Base-by-base conservation (phyloP, 2,329 filamentous ascomycete species). In the Neofusicoccum sp. region DNA sequence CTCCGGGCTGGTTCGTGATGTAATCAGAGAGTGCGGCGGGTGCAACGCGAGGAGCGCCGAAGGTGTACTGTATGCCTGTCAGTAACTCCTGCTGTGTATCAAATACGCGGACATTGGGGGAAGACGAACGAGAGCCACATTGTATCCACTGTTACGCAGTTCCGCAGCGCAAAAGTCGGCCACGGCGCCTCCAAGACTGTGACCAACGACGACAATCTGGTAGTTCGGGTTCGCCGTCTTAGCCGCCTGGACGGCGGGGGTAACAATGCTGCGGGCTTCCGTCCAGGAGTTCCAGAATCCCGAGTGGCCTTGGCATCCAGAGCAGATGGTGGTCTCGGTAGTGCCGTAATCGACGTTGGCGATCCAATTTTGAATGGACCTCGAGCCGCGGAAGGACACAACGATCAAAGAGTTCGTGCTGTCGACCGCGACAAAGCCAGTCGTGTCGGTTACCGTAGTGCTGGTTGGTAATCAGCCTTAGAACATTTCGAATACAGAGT, bases 171-270 rank as follows among this genome's bases (percentile, higher is more conserved):
- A 86, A 3, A 91, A 70, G 7, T 82, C 84, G 36, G 82, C 85
- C 2, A 90, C 76, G 4, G 86, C 86, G 30, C 79, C 88, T 48
- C 88, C 88, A 3, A 91, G 82, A 8, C 85, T 88, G 76, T 90
- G 88, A 34, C 88, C 89, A 0, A 86, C 86, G 16, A 81, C 73
- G 16, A 87, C 70, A 68, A 89, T 69, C 48, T 71, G 71, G 75
- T 82, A 88, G 56, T 62, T 64, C 1, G 86, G 84, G 73, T 85
- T 73, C 28, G 76, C 70, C 1, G 69, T 66, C 43, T 68, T 70
- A 3, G 84, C 83, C 1, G 71, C 62, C 16, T 72, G 64, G n/a
- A 89, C 68, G 58, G 78, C 79, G 1, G 67, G 64, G 6, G 81
- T 64, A n/a, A 82, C 78, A 3, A 68, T 65, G 1, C 60, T 58